Conservation (phyloP, 257 asterid species). For the Solanum rostratum region DNA sequence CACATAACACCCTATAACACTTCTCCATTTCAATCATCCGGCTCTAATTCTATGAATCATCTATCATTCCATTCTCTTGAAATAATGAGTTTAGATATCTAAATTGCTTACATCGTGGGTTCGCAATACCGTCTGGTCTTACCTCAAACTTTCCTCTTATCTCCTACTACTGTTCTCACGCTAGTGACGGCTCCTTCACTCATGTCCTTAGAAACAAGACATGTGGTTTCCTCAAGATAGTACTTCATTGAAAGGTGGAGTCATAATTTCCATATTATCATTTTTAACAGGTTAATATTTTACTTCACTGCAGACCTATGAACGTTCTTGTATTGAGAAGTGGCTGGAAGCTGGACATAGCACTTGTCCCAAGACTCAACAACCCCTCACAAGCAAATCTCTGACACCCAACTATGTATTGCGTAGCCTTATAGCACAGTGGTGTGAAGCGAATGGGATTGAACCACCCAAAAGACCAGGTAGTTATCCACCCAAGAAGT, state of each 20-base stretch:
- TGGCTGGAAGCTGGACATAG: slow-evolving; percentile 10
- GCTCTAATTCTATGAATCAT: background rate
- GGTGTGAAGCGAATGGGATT: slow-evolving; percentile 9
- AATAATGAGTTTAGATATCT: background rate
- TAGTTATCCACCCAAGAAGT: background rate
- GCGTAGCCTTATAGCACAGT: slow-evolving; percentile 5
- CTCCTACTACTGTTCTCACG: background rate
- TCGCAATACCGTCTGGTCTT: background rate
- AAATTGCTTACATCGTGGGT: background rate
- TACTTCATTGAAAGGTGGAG: background rate
- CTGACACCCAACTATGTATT: slow-evolving; percentile 6
- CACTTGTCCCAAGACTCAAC: slow-evolving; percentile 10
- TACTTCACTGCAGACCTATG: slow-evolving; percentile 8
- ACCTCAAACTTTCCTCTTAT: background rate
- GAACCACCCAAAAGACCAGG: slow-evolving; percentile 4
- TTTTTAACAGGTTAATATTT: background rate
- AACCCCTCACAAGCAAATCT: slow-evolving; percentile 1
- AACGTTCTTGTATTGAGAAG: slow-evolving; percentile 5
- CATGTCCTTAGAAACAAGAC: background rate
- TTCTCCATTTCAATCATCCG: background rate
- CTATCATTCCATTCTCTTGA: background rate
- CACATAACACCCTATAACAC: background rate
- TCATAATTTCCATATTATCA: background rate
- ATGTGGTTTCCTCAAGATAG: background rate
- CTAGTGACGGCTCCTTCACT: background rate